A percentile compares a stretch with the other conserved stretches of the same genome.
These are phyloP conservation scores for Silene vulgaris DNA, from an alignment of 179 eudicot species.

Conservation along the genomic window DNA sequence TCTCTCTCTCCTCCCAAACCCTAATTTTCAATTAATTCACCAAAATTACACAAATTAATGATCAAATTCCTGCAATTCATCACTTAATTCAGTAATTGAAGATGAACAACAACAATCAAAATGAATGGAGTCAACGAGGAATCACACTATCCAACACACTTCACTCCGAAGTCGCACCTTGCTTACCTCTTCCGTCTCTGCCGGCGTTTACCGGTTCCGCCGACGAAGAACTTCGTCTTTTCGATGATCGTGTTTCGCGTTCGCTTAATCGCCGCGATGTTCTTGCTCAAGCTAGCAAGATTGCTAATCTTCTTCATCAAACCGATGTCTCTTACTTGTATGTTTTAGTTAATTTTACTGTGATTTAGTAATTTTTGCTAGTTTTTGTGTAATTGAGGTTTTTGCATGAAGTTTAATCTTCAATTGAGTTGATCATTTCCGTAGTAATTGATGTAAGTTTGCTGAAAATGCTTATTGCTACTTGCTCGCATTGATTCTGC, in stretches of 20 bases:
- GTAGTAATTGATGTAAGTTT: not conserved
- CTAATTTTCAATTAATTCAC: constrained; percentile 19
- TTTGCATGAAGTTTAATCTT: not conserved
- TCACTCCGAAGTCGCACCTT: constrained; percentile 86
- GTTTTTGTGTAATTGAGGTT: constrained; percentile 3
- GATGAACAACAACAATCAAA: constrained; percentile 31
- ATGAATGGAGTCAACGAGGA: constrained; percentile 48
- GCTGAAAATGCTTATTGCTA: not conserved
- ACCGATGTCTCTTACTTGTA: constrained; percentile 88
- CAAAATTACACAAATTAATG: constrained; percentile 19
- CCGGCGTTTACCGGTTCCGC: constrained; percentile 80
- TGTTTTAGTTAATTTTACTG: constrained; percentile 22
- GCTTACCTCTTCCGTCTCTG: constrained; percentile 83
- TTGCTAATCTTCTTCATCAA: constrained; percentile 61
- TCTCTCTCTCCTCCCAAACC: constrained; percentile 18
- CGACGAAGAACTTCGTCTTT: constrained; percentile 57
- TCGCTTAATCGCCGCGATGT: constrained; percentile 48
- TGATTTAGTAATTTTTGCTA: not conserved
- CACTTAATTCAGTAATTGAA: not conserved
- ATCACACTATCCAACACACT: constrained; percentile 67
- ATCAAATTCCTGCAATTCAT: constrained; percentile 20
- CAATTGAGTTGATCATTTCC: not conserved
- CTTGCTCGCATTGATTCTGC: not conserved
- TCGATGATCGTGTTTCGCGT: constrained; percentile 44
- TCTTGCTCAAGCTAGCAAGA: constrained; percentile 51